A percentile compares a stretch with the other conserved stretches of the same genome.
Evolutionary conservation across 331 rosid species (phyloP).

Genomic region (Cydonia oblonga): DNA sequence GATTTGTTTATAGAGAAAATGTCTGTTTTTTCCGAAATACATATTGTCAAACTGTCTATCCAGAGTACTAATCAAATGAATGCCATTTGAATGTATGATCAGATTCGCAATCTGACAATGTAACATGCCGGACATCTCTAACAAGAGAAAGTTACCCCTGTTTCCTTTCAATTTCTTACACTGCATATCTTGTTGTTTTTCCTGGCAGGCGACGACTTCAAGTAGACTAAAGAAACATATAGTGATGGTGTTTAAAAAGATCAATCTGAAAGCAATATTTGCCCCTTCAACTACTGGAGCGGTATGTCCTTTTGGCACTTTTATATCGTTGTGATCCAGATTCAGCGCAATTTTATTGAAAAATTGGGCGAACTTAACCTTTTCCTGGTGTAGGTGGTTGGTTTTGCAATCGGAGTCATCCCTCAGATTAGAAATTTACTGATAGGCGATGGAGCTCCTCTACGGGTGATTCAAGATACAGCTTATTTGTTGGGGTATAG

Average conservation of each 20-base stretch:
- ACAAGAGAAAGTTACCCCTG: not conserved
- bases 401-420: conserved; percentile 33
- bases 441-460: conserved; percentile 39
- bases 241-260: conserved; percentile 1
- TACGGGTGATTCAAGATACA: conserved; percentile 38
- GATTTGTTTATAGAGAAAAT: not conserved
- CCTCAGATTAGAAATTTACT: conserved; percentile 20
- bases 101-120: not conserved
- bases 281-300: conserved; percentile 49
- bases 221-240: conserved; percentile 9
- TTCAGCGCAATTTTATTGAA: not conserved
- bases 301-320: conserved; percentile 15
- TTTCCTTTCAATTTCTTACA: not conserved
- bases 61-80: not conserved
- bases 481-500: conserved; percentile 40
- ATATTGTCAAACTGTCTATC: not conserved
- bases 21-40: not conserved
- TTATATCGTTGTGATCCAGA: not conserved
- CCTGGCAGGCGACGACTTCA: conserved; percentile 18
- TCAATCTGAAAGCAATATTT: conserved; percentile 32
- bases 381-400: conserved; percentile 20
- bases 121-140: not conserved
- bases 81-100: not conserved
- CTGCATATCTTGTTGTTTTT: not conserved
- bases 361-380: not conserved